A percentile compares a stretch with the other conserved stretches of the same genome.
phyloP scores from a whole-genome alignment of 208 protist genomes.

The Blastocrithidia nonstop region DNA sequence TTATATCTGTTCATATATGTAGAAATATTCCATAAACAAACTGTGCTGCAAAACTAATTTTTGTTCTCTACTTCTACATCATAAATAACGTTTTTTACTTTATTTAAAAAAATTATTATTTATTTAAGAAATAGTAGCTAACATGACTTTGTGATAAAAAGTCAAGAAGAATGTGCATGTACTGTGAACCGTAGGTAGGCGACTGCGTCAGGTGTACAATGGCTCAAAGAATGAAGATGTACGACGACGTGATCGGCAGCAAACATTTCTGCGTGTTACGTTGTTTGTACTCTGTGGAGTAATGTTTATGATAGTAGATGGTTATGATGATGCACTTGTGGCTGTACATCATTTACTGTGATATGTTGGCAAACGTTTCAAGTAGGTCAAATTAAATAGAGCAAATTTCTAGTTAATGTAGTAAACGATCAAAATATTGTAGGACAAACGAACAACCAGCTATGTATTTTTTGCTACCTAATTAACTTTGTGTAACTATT shows the following conservation, averaged over 20 bases:
- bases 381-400: constrained; percentile 1
- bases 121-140: no score
- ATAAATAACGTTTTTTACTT: no score
- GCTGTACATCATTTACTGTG: constrained; percentile 5
- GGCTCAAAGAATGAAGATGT: constrained; percentile 38
- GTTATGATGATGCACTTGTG: constrained; percentile 11
- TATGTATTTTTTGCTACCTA: no score
- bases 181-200: constrained; percentile 53
- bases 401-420: background rate
- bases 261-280: constrained; percentile 18
- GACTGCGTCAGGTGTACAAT: constrained; percentile 55
- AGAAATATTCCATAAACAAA: background rate
- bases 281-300: constrained; percentile 18
- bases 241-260: constrained; percentile 18
- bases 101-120: no score
- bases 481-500: no score
- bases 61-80: no score
- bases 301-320: constrained; percentile 25
- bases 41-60: no score
- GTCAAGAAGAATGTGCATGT: constrained; percentile 18
- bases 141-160: constrained; percentile 15
- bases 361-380: no score
- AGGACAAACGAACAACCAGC: no score
- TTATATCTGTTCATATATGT: no score
- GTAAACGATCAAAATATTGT: no score